Percentiles rank a stretch among this genome's conserved stretches.
These are phyloP conservation scores for Globisporangium cederbergense DNA, from an alignment of 352 stramenopile species.

Conservation along the genomic window DNA sequence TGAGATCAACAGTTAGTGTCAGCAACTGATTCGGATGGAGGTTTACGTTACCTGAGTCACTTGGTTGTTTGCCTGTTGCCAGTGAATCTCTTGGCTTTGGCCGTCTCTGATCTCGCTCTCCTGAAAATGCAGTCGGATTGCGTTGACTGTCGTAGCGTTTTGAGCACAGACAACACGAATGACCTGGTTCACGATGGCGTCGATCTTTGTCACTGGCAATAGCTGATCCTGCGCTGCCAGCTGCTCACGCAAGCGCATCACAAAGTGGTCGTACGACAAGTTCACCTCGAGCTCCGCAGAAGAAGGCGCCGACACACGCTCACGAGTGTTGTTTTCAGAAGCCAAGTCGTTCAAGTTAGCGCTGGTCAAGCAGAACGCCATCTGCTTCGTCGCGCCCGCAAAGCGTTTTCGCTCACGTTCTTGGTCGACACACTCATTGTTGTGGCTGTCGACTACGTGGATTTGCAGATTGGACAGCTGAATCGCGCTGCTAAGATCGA, in stretches of 20 bases:
- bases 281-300: constrained; percentile 7
- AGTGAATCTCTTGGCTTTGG: constrained; percentile 16
- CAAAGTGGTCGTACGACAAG: constrained; percentile 17
- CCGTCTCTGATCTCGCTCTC: constrained; percentile 1
- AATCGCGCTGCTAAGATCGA: not conserved
- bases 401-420: not conserved
- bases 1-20: not conserved
- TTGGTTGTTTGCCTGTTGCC: constrained; percentile 27
- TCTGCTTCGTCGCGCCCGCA: not conserved
- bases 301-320: constrained; percentile 3
- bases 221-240: constrained; percentile 30
- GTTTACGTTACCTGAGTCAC: constrained; percentile 22
- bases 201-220: constrained; percentile 14
- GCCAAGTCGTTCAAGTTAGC: not conserved
- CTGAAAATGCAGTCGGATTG: constrained; percentile 21
- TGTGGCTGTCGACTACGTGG: not conserved
- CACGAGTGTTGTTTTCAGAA: not conserved
- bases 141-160: constrained; percentile 18
- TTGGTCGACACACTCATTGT: not conserved
- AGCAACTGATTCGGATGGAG: not conserved
- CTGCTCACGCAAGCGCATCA: constrained; percentile 19
- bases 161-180: constrained; percentile 7
- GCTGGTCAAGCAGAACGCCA: constrained; percentile 4
- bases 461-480: not conserved
- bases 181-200: constrained; percentile 8